Conservation (phyloP, 2,329 filamentous ascomycete genomes). For the Lasiodiplodia citricola region DNA sequence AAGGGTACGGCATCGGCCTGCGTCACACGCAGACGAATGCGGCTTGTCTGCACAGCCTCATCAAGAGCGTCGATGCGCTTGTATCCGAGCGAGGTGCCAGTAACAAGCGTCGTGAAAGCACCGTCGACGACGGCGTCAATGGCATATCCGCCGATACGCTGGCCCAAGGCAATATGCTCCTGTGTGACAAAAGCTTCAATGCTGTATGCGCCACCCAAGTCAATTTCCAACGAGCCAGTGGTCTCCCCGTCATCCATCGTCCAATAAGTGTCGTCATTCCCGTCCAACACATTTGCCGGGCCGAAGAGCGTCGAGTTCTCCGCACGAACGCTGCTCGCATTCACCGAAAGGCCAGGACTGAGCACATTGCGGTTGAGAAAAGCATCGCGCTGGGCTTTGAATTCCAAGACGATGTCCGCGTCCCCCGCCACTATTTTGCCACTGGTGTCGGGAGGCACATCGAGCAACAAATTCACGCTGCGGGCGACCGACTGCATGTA, state of each 20-base stretch:
- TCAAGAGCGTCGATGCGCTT: slow-evolving; percentile 29
- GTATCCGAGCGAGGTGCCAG: slow-evolving; percentile 31
- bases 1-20: slow-evolving; percentile 30
- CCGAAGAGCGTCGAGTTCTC: slow-evolving; percentile 17
- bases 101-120: slow-evolving; percentile 25
- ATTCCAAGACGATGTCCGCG: slow-evolving; percentile 21
- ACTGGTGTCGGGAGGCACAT: slow-evolving; percentile 30
- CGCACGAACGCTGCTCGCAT: slow-evolving; percentile 28
- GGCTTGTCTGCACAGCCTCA: slow-evolving; percentile 11
- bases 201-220: slow-evolving; percentile 14
- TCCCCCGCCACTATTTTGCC: slow-evolving; percentile 27
- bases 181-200: slow-evolving; percentile 30
- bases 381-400: slow-evolving; percentile 27
- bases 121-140: slow-evolving; percentile 28
- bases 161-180: slow-evolving; percentile 30
- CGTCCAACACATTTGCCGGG: slow-evolving; percentile 29
- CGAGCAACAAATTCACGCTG: slow-evolving; percentile 29
- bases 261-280: slow-evolving; percentile 28
- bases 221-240: slow-evolving; percentile 27
- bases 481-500: slow-evolving; percentile 29
- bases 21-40: slow-evolving; percentile 28
- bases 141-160: slow-evolving; percentile 29
- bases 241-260: slow-evolving; percentile 28
- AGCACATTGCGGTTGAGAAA: slow-evolving; percentile 28
- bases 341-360: neutral